Base-by-base conservation (phyloP, 75 land plant genomes). In the Cryptomeria japonica region DNA sequence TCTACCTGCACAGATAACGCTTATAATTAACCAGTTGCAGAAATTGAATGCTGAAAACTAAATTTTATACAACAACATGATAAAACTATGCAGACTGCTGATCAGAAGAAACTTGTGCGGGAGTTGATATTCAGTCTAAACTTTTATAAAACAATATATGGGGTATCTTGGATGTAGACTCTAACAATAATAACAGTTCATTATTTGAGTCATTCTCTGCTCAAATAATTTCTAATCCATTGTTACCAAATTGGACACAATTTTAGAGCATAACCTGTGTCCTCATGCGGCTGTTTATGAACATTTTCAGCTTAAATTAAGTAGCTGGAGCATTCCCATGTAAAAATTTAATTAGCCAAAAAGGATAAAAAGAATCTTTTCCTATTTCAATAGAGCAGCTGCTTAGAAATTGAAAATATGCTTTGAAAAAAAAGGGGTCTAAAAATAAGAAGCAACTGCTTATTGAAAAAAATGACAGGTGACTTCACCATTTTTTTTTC, bases 1-100 rank as follows among this genome's bases (percentile, higher is more conserved):
- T 98, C 99, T 79, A 98, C 97, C 99, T 96, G 93, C 87, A 90
- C 86, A 87, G 80, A 13, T 9, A n/a, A 82, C 13, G 84, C 53
- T n/a, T 44, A 32, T 3, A 13, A 25, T 46, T 82, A 46, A 85
- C 55, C 72, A 51, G 2, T 31, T 55, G 86, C 25, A 56, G 31
- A 49, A 44, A 31, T 39, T 22, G 19, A 80, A 42, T 22, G 7
- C 42, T 22, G 13, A 22, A 44, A 84, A 37, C 18, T 37, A 3
- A 9, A 56, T 39, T 28, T 22, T 36, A 36, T 15, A 38, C 41
- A 32, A 38, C 77, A 19, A 31, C 79, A 31, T 22, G 39, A 86
- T 14, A 86, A 56, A 86, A 16, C 1, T 19, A 36, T 68, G 77
- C 12, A 73, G 31, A 72, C 11, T 32, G 2, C 37, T 87, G 87